These are phyloP conservation scores for Metarhizium robertsii DNA, from an alignment of 2,329 filamentous ascomycete genomes.

Conservation along the genomic window DNA sequence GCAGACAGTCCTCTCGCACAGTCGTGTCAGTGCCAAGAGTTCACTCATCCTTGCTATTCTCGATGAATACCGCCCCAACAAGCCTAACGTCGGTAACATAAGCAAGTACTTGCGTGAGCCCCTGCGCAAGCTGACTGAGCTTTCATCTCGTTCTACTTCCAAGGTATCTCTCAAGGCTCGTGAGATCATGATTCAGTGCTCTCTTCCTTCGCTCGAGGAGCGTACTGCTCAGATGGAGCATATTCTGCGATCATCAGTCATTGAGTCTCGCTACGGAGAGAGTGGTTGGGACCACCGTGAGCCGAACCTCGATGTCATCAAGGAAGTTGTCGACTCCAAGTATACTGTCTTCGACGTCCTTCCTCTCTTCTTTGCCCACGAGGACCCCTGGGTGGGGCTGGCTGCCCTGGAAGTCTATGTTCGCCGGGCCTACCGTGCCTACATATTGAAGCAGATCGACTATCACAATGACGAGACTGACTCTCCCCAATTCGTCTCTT, in stretches of 20 bases:
- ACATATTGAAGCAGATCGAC: conserved; percentile 79
- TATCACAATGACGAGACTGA: conserved; percentile 74
- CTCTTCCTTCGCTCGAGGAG: conserved; percentile 91
- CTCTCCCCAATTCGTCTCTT: conserved; percentile 68
- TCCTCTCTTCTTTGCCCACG: conserved; percentile 88
- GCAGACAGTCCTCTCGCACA: conserved; percentile 86
- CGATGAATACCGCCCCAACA: conserved; percentile 91
- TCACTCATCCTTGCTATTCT: conserved; percentile 85
- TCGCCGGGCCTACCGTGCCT: conserved; percentile 92
- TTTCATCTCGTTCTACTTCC: conserved; percentile 68
- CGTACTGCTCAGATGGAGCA: conserved; percentile 96
- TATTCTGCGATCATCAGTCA: conserved; percentile 88
- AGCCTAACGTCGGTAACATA: conserved; percentile 79
- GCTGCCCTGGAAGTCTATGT: conserved; percentile 95
- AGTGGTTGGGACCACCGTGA: conserved; percentile 94
- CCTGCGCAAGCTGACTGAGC: conserved; percentile 79
- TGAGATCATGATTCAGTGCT: conserved; percentile 95
- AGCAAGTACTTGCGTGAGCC: conserved; percentile 77
- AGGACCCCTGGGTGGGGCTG: conserved; percentile 87
- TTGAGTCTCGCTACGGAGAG: conserved; percentile 96
- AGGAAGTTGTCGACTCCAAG: conserved; percentile 97
- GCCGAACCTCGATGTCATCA: conserved; percentile 81
- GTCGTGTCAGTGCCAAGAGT: conserved; percentile 87
- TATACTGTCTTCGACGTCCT: conserved; percentile 97
- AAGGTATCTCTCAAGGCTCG: conserved; percentile 97